These are phyloP conservation scores for Candida sanyaensis DNA, from an alignment of 1,139 yeast species.

Conservation along the genomic window DNA sequence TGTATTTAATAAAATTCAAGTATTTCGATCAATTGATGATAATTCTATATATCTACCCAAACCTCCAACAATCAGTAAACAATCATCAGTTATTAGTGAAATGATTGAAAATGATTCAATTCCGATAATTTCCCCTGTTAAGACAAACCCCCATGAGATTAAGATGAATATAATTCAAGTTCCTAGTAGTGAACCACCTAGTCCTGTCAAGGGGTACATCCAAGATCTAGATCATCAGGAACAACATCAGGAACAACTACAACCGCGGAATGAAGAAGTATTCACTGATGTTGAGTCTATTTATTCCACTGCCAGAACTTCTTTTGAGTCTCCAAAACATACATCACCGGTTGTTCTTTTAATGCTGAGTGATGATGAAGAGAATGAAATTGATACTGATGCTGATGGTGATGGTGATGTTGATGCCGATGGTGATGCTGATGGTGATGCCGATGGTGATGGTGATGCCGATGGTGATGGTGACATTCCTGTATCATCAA, in stretches of 20 bases:
- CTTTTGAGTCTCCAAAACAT: constrained; percentile 4
- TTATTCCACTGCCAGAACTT: constrained; percentile 24
- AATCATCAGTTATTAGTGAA: neutral
- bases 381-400: too few relatives aligned
- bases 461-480: neutral
- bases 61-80: constrained; percentile 13
- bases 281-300: constrained; percentile 15
- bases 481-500: constrained; percentile 4
- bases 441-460: neutral
- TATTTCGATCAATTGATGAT: constrained; percentile 9
- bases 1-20: constrained; percentile 9
- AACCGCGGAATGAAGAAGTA: constrained; percentile 1
- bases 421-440: neutral
- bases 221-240: neutral
- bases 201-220: constrained; percentile 2
- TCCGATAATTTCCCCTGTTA: constrained; percentile 3
- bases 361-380: neutral
- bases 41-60: neutral
- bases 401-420: too few relatives aligned
- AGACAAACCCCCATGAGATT: neutral
- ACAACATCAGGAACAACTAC: too few relatives aligned
- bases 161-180: neutral
- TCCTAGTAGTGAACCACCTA: neutral
- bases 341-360: neutral
- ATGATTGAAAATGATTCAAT: constrained; percentile 9